Evolutionary conservation across 768 basidiomycete species (phyloP), one percentile per base, ranked within the genome.

Genomic region (Suillus brevipes): DNA sequence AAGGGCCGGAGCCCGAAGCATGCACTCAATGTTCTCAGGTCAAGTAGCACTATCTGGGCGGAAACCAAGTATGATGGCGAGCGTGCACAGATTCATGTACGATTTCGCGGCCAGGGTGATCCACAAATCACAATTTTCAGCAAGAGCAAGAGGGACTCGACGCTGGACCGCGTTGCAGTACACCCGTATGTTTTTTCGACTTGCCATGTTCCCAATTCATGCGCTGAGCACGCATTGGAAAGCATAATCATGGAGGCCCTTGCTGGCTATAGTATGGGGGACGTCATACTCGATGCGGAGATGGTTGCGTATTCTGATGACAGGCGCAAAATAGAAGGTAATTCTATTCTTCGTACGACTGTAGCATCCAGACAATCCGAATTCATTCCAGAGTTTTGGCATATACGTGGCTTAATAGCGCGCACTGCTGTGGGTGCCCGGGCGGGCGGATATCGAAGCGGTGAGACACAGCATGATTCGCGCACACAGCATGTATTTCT

Each of bases 11-110:
- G 85, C 4, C 85, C 87, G 52, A 68, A 77, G 13, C 82, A 90
- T 59, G 88, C 87, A 20, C 75, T 92, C 55, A 78, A 81, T 13
- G 75, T 73, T 34, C 65, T 78, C 16, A 68, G 73, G 20, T 66
- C 64, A 9, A 64, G 68, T 14, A 64, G 65, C 31, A 60, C 62
- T 52, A 80, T 95, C 10, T 96, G 91, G 86, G 92, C 90, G 2
- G 95, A 98, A 78, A 95, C 89, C 0, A 98, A 98, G 75, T 96
- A 96, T 74, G 95, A 97, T 64, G 95, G 95, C 12, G 95, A 97
- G 76, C 84, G 95, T n/a, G 89, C 94, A 62, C 95, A 98, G 70
- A 94, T 96, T 34, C 95, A 98, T 71, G 84, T 95, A 28, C 81
- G 89, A 71, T 72, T 89, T 2, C 65, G 71, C 6, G 70, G 69